Base-by-base conservation (phyloP, 768 basidiomycete genomes). In the Suillus tomentosus region DNA sequence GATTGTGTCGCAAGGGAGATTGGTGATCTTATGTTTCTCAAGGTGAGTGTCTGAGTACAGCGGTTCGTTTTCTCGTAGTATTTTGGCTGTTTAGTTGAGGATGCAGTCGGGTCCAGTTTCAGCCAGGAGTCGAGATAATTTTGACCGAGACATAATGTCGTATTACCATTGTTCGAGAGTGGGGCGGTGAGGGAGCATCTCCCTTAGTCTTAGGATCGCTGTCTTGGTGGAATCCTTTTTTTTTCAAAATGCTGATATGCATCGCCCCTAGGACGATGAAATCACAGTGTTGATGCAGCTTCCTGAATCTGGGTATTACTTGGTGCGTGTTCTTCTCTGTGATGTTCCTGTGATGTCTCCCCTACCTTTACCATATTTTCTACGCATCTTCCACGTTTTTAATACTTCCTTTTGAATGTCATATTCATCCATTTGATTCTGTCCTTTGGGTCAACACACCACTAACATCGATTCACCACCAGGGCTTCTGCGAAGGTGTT, bases 401-500 rank as follows among this genome's bases (percentile, higher is more conserved):
- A 13, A 40, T n/a, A 7, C 19, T 24, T 62, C 15, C 19, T 5
- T 48, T 19, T 19, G 34, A 1, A 39, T 17, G 6, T 24, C 22
- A 14, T 27, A 17, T 17, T 17, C 31, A 31, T 15, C 13, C 53
- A 3, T 58, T 24, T 60, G 45, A 27, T 43, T 54, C 24, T 63
- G 24, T 24, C 58, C 36, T 15, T 17, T 61, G 24, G 56, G 56
- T 40, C n/a, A 37, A 57, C 15, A 27, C 5, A 10, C 22, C 10
- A 17, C 56, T 57, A 15, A 57, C 56, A 17, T 40, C 22, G 5
- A 11, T 39, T 57, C 15, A 24, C 56, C 8, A 24, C 0, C 68
- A 93, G 92, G 93, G 94, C 5, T 91, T 88, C 68, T 95, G 93
- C 71, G 93, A 95, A 77, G 93, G 89, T 60, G 90, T 95, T 60